Evolutionary conservation across 129 eudicot species (phyloP).

Genomic region (Dittrichia graveolens): DNA sequence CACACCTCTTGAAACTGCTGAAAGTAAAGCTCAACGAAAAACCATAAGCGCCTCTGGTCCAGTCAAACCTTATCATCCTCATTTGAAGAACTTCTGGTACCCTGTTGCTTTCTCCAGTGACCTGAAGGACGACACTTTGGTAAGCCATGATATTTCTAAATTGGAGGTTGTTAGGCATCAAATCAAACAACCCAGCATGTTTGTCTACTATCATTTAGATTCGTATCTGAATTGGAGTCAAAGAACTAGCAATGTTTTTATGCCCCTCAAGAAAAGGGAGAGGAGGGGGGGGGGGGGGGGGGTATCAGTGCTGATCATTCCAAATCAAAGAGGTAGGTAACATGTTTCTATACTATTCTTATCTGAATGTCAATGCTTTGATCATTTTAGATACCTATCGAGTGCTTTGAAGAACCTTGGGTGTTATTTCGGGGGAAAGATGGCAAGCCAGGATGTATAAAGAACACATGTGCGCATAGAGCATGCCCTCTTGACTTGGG

Average conservation of each 20-base stretch:
- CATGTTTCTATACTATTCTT: background rate
- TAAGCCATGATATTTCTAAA: slow-evolving; percentile 29
- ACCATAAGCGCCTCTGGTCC: slow-evolving; percentile 77
- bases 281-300: too few species aligned
- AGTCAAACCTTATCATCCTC: slow-evolving; percentile 58
- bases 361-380: background rate
- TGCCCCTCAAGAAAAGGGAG: too few species aligned
- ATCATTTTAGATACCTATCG: slow-evolving; percentile 60
- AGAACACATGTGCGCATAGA: slow-evolving; percentile 90
- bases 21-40: slow-evolving; percentile 45
- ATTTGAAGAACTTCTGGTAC: slow-evolving; percentile 82
- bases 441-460: slow-evolving; percentile 88
- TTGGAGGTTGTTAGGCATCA: background rate
- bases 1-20: slow-evolving; percentile 37
- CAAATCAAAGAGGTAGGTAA: too few species aligned
- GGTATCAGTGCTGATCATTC: too few species aligned
- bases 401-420: slow-evolving; percentile 93
- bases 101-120: slow-evolving; percentile 81
- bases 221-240: too few species aligned
- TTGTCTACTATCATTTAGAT: background rate
- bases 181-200: background rate
- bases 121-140: slow-evolving; percentile 84
- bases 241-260: too few species aligned
- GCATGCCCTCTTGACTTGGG: slow-evolving; percentile 96
- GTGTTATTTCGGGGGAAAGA: slow-evolving; percentile 89